phyloP scores from a whole-genome alignment of 139 green algal species.

The Klebsormidium nitens region DNA sequence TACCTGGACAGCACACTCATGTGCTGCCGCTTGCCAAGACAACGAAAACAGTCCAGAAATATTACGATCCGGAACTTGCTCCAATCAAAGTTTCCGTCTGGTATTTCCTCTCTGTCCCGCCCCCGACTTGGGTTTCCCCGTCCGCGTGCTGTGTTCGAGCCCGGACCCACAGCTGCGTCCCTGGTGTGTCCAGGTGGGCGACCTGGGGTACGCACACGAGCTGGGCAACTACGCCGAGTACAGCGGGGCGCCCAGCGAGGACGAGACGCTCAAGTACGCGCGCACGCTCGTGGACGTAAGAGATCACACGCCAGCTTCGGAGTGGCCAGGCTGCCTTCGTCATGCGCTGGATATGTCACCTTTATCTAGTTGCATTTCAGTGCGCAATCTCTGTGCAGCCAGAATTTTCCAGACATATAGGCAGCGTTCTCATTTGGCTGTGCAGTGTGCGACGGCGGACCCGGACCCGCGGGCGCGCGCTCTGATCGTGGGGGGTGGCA shows the following conservation, averaged over 20 bases:
- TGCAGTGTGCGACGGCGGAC: conserved; percentile 55
- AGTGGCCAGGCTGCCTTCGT: no score
- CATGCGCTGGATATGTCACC: no score
- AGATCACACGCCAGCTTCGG: no score
- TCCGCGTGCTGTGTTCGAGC: no score
- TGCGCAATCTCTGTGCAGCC: background rate
- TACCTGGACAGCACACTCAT: no score
- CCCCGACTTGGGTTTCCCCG: no score
- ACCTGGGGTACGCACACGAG: conserved; percentile 71
- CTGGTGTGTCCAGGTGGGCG: conserved; percentile 62
- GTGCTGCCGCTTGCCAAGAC: no score
- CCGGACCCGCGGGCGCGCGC: conserved; percentile 63
- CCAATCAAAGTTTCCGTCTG: no score
- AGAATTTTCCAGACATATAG: background rate
- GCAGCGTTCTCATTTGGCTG: background rate
- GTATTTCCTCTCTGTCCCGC: no score
- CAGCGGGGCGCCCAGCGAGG: conserved; percentile 68
- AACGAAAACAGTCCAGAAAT: no score
- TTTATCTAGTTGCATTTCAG: conserved; percentile 1
- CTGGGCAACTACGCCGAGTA: conserved; percentile 94
- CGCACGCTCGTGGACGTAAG: conserved; percentile 46
- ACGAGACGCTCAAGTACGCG: conserved; percentile 54
- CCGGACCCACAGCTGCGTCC: no score
- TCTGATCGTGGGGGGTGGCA: conserved; percentile 85
- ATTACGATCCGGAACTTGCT: no score